phyloP scores from a whole-genome alignment of 805 yeast genomes.

The Wickerhamomyces bisporus region DNA sequence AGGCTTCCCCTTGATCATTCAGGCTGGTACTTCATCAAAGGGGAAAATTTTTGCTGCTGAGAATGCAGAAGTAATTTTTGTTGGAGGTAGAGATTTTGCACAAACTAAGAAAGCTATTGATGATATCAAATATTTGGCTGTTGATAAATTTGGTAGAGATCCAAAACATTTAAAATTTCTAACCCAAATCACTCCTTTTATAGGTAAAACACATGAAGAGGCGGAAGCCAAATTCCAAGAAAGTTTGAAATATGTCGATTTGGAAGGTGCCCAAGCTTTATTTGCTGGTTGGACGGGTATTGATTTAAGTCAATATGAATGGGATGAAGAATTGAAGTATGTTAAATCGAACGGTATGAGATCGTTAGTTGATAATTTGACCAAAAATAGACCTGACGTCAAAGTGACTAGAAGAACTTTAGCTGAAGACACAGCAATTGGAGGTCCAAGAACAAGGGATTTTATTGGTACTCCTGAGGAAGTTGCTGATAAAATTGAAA shows the following conservation, averaged over 20 bases:
- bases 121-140: slow-evolving; percentile 29
- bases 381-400: slow-evolving; percentile 21
- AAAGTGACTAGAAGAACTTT: slow-evolving; percentile 18
- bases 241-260: slow-evolving; percentile 25
- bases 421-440: slow-evolving; percentile 22
- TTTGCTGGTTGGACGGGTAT: slow-evolving; percentile 39
- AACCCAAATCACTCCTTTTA: slow-evolving; percentile 29
- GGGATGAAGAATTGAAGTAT: slow-evolving; percentile 29
- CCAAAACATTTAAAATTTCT: slow-evolving; percentile 31
- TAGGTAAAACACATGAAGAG: slow-evolving; percentile 34
- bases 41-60: slow-evolving; percentile 36
- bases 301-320: slow-evolving; percentile 29
- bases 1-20: slow-evolving; percentile 35
- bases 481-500: slow-evolving; percentile 36
- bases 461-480: slow-evolving; percentile 31
- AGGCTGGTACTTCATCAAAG: slow-evolving; percentile 34
- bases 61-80: slow-evolving; percentile 34
- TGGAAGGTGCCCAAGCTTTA: slow-evolving; percentile 35
- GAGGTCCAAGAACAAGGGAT: slow-evolving; percentile 24
- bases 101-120: slow-evolving; percentile 20
- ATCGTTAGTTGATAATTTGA: slow-evolving; percentile 26
- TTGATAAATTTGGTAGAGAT: slow-evolving; percentile 28
- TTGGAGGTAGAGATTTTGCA: slow-evolving; percentile 23
- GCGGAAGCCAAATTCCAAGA: slow-evolving; percentile 30
- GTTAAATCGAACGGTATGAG: slow-evolving; percentile 26